Evolutionary conservation across 352 stramenopile species (phyloP).

Genomic region (Phytophthora cryptogea): DNA sequence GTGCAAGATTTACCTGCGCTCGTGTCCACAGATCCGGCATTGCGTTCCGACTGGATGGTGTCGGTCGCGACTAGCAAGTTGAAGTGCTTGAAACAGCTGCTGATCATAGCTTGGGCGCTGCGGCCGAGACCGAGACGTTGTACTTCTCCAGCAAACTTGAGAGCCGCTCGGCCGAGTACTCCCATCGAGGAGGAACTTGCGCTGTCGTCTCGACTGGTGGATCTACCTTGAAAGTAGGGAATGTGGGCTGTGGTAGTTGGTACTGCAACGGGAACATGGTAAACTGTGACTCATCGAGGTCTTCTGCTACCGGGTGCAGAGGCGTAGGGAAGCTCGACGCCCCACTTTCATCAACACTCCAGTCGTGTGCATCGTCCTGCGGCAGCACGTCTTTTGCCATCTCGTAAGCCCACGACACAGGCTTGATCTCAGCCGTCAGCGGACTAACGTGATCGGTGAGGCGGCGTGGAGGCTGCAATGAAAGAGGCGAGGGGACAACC

Average conservation of each 20-base stretch:
- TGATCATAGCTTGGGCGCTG: constrained; percentile 16
- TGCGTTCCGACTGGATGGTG: constrained; percentile 1
- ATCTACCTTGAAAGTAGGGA: constrained; percentile 10
- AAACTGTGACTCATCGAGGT: constrained; percentile 14
- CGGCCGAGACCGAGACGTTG: constrained; percentile 55
- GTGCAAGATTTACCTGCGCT: too few species aligned
- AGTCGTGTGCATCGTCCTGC: constrained; percentile 19
- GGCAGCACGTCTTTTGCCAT: constrained; percentile 43
- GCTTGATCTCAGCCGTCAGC: constrained; percentile 69
- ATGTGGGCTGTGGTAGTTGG: constrained; percentile 31
- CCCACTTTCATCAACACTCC: not conserved
- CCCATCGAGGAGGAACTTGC: constrained; percentile 27
- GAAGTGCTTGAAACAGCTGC: constrained; percentile 13
- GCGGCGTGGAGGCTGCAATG: constrained; percentile 1
- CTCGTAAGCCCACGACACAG: constrained; percentile 56
- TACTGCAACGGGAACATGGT: constrained; percentile 29
- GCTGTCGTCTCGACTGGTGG: not conserved
- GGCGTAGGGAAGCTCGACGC: constrained; percentile 9
- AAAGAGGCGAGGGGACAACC: constrained; percentile 1
- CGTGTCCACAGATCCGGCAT: not conserved
- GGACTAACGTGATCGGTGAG: constrained; percentile 21
- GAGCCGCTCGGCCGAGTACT: constrained; percentile 67
- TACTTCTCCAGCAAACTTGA: constrained; percentile 68
- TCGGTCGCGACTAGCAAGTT: constrained; percentile 18
- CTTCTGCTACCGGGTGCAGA: constrained; percentile 31